Conservation (phyloP, 495 filamentous ascomycete genomes). For the Lasiosphaeria hispida region DNA sequence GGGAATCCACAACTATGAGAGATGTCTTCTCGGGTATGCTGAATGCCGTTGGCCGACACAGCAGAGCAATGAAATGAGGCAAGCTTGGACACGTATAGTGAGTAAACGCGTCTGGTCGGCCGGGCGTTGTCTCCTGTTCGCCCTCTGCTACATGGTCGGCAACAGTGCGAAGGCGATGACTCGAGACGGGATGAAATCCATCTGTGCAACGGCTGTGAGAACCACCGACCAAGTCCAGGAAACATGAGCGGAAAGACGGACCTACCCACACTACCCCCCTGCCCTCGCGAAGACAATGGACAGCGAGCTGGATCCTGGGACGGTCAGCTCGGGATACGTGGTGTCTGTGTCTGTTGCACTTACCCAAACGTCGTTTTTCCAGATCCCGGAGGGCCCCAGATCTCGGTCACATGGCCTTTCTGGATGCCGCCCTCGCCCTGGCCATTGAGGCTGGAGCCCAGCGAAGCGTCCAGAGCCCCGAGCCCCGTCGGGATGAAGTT, state of each 20-base stretch:
- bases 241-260: constrained; percentile 41
- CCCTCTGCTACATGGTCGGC: constrained; percentile 3
- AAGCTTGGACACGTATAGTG: constrained; percentile 53
- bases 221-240: constrained; percentile 1
- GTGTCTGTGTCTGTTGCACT: constrained; percentile 5
- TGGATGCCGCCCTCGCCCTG: constrained; percentile 53
- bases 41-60: constrained; percentile 57
- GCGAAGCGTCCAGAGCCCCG: constrained; percentile 51
- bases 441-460: constrained; percentile 24
- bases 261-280: constrained; percentile 81
- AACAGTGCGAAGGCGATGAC: constrained; percentile 25
- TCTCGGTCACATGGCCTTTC: constrained; percentile 78
- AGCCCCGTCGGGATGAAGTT: constrained; percentile 67
- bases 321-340: constrained; percentile 1
- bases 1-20: constrained; percentile 72
- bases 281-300: constrained; percentile 60
- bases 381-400: constrained; percentile 83
- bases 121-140: constrained; percentile 5
- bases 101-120: constrained; percentile 18
- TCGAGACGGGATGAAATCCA: constrained; percentile 34
- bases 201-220: constrained; percentile 25
- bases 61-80: constrained; percentile 72
- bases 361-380: constrained; percentile 88
- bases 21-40: constrained; percentile 59
- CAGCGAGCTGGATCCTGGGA: constrained; percentile 63